Conservation (phyloP, 2,329 filamentous ascomycete species). For the Colletotrichum siamense region DNA sequence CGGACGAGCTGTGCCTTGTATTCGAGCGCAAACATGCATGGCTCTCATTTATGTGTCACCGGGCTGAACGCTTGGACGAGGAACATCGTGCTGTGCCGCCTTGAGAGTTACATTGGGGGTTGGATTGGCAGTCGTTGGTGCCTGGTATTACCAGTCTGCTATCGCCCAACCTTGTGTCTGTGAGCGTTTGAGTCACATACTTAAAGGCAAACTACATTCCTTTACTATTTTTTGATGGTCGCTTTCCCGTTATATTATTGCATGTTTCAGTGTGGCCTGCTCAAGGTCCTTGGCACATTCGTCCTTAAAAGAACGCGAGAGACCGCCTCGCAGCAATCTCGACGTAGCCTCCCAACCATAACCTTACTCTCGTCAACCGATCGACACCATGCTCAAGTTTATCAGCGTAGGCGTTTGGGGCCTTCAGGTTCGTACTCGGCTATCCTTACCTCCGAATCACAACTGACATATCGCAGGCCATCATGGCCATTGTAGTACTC, state of each 20-base stretch:
- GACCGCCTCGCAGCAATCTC: neutral
- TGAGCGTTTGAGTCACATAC: neutral
- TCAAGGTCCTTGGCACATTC: neutral
- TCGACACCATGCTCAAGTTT: neutral
- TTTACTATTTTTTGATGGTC: neutral
- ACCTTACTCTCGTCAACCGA: neutral
- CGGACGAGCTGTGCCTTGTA: neutral
- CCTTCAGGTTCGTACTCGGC: neutral
- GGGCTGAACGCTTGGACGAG: neutral
- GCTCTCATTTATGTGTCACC: neutral
- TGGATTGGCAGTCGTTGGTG: neutral
- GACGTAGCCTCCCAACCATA: neutral
- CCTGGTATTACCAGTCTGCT: neutral
- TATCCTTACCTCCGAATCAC: too few relatives aligned
- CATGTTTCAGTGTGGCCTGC: neutral
- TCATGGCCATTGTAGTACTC: too few relatives aligned
- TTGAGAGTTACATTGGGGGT: neutral
- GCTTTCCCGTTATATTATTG: neutral
- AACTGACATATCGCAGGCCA: too few relatives aligned
- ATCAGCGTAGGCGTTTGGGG: slow-evolving; percentile 10
- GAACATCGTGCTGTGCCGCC: neutral
- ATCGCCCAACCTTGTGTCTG: neutral
- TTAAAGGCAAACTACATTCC: neutral
- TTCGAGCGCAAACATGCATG: slow-evolving; percentile 1
- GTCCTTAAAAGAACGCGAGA: neutral